Percentiles rank a stretch among this genome's conserved stretches.
Conservation (phyloP, 2,329 filamentous ascomycete genomes). For the Alternaria solani region DNA sequence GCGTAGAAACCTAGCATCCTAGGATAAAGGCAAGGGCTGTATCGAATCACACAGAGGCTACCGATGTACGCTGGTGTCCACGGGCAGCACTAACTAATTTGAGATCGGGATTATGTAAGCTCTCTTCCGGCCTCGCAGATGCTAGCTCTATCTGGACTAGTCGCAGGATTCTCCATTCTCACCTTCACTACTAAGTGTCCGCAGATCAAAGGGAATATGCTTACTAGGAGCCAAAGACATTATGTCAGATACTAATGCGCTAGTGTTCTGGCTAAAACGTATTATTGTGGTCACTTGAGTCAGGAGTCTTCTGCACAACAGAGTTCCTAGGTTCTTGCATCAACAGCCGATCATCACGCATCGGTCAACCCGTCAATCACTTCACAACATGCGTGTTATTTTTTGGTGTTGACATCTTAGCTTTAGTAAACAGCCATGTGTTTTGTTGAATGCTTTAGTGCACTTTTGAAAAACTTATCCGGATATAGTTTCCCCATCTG, state of each 20-base stretch:
- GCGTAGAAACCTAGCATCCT: not conserved
- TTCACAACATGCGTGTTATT: not conserved
- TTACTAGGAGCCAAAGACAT: not conserved
- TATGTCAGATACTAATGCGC: not conserved
- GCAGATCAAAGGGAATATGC: not conserved
- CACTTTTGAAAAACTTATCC: not conserved
- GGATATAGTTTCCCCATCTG: not conserved
- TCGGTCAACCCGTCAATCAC: not conserved
- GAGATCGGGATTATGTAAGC: not conserved
- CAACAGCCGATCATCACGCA: not conserved
- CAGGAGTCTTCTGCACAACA: not conserved
- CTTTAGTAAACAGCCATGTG: not conserved
- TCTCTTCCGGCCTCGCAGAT: too few relatives aligned
- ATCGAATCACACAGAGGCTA: not conserved
- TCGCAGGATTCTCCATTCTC: not conserved
- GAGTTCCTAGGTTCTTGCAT: not conserved
- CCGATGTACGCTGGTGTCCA: not conserved
- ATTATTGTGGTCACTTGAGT: not conserved
- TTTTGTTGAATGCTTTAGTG: not conserved
- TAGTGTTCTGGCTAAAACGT: constrained; percentile 1
- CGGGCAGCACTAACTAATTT: not conserved
- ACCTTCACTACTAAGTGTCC: not conserved
- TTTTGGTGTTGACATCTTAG: not conserved
- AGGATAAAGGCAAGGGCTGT: not conserved
- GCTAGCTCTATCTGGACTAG: not conserved